Percentiles rank a stretch among this genome's conserved stretches.
phyloP scores from a whole-genome alignment of 2,329 filamentous ascomycete genomes.

The Cladosporium sp. region DNA sequence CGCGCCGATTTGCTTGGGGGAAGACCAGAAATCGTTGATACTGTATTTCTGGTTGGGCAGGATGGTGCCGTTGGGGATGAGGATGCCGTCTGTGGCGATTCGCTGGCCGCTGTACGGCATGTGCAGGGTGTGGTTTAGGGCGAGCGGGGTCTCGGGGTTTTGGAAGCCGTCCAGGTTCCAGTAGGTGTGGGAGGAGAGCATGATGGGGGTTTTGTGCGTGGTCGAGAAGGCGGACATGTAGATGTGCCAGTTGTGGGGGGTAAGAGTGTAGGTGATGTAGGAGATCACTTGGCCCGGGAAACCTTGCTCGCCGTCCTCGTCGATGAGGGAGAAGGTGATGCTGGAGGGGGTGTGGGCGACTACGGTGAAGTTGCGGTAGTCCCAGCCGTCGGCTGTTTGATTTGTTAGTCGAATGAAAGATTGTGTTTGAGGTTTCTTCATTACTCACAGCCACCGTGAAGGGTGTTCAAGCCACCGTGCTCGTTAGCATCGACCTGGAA shows the following conservation, averaged over 20 bases:
- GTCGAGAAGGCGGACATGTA: slow-evolving; percentile 67
- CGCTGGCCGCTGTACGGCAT: slow-evolving; percentile 69
- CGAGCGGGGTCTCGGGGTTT: slow-evolving; percentile 62
- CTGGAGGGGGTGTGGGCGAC: slow-evolving; percentile 60
- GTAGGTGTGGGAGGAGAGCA: slow-evolving; percentile 72
- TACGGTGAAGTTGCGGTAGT: slow-evolving; percentile 68
- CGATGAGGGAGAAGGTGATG: slow-evolving; percentile 71
- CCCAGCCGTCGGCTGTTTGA: slow-evolving; percentile 42
- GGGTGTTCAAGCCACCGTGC: slow-evolving; percentile 45
- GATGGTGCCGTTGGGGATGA: slow-evolving; percentile 54
- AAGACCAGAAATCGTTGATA: slow-evolving; percentile 77
- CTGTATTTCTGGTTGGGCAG: slow-evolving; percentile 61
- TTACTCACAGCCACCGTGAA: slow-evolving; percentile 44
- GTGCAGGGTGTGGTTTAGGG: slow-evolving; percentile 67
- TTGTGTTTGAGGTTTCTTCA: slow-evolving; percentile 40
- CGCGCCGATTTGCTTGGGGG: slow-evolving; percentile 72
- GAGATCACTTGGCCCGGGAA: slow-evolving; percentile 74
- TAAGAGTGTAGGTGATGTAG: slow-evolving; percentile 68
- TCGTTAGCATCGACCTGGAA: slow-evolving; percentile 50
- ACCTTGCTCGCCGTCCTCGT: slow-evolving; percentile 67
- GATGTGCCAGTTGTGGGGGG: slow-evolving; percentile 63
- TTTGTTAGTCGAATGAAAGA: slow-evolving; percentile 35
- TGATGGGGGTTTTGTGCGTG: slow-evolving; percentile 74
- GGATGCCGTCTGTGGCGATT: slow-evolving; percentile 57
- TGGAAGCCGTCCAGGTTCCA: slow-evolving; percentile 80